A percentile compares a stretch with the other conserved stretches of the same genome.
Evolutionary conservation across 2,329 filamentous ascomycete genomes (phyloP).

Genomic region (Beauveria pseudobassiana): DNA sequence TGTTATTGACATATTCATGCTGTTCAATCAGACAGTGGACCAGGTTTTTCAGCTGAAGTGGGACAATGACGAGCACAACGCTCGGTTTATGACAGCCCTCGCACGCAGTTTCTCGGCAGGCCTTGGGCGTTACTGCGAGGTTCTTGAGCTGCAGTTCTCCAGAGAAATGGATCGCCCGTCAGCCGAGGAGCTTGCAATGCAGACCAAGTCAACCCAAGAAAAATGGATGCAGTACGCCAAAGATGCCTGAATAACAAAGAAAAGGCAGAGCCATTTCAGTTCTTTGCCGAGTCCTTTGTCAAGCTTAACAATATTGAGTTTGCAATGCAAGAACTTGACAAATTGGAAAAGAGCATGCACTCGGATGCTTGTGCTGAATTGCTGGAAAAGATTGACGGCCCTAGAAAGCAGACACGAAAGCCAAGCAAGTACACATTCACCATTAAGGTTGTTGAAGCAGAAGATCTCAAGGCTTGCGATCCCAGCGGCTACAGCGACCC

Average conservation of each 20-base stretch:
- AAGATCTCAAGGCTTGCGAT: conserved; percentile 97
- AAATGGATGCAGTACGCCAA: conserved; percentile 90
- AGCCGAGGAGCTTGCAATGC: conserved; percentile 74
- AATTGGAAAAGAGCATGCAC: conserved; percentile 81
- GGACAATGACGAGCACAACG: conserved; percentile 89
- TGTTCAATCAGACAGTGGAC: conserved; percentile 87
- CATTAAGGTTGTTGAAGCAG: conserved; percentile 95
- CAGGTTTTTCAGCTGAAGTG: conserved; percentile 81
- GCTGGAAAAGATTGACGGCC: conserved; percentile 66
- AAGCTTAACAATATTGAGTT: conserved; percentile 98
- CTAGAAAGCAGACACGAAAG: conserved; percentile 55
- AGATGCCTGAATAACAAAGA: conserved; percentile 88
- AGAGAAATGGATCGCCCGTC: conserved; percentile 91
- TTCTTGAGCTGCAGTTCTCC: conserved; percentile 76
- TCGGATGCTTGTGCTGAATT: conserved; percentile 84
- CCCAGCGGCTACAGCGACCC: conserved; percentile 91
- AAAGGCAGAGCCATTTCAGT: conserved; percentile 93
- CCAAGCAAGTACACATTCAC: conserved; percentile 93
- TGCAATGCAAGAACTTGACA: conserved; percentile 85
- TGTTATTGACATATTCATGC: conserved; percentile 84
- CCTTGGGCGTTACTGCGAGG: conserved; percentile 83
- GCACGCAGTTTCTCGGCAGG: conserved; percentile 78
- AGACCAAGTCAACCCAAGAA: conserved; percentile 76
- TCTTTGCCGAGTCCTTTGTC: conserved; percentile 92
- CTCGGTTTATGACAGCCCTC: conserved; percentile 92